Evolutionary conservation across 805 yeast species (phyloP), one percentile per base, ranked within the genome.

Genomic region (Komagataella mondaviorum): DNA sequence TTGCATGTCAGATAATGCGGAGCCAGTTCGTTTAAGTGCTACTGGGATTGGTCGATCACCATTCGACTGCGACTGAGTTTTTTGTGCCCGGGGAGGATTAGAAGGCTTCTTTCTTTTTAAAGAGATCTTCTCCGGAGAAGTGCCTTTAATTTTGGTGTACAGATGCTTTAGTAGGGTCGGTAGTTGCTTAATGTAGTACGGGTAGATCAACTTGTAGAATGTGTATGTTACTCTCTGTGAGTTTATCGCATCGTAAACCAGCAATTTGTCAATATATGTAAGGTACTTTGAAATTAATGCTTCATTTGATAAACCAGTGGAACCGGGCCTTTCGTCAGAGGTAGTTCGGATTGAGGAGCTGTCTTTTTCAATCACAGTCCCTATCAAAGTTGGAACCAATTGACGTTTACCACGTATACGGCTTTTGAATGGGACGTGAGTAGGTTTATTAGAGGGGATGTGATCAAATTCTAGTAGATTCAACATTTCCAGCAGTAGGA

Each of bases 341-440:
- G n/a, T 6, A 46, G 23, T 2, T 17, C 5, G n/a, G 17, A 23
- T 17, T 45, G 36, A 23, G 18, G 14, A 3, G 18, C 53, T 23
- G 46, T 51, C 52, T 23, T 56, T 24, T 3, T 65, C 60, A 18
- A 61, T 49, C 1, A 56, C 63, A 0, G 66, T 63, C 4, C 70
- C 70, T 20, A 63, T 52, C 6, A 66, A 51, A 0, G 70, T 66
- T 3, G 70, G 69, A 2, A 66, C 59, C 6, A 65, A 52, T 36
- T 67, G 52, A 50, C 62, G 63, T 47, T 62, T 64, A 3, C 67
- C 67, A 5, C 64, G 67, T 6, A 60, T 49, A 44, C 52, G 24
- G 43, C 49, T 30, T 30, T 47, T 53, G 36, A 45, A 44, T n/a
- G 44, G 44, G 51, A 46, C 39, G 10, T 14, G 49, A 17, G 54